phyloP scores from a whole-genome alignment of 495 filamentous ascomycete genomes.

The Cryomyces antarcticus region DNA sequence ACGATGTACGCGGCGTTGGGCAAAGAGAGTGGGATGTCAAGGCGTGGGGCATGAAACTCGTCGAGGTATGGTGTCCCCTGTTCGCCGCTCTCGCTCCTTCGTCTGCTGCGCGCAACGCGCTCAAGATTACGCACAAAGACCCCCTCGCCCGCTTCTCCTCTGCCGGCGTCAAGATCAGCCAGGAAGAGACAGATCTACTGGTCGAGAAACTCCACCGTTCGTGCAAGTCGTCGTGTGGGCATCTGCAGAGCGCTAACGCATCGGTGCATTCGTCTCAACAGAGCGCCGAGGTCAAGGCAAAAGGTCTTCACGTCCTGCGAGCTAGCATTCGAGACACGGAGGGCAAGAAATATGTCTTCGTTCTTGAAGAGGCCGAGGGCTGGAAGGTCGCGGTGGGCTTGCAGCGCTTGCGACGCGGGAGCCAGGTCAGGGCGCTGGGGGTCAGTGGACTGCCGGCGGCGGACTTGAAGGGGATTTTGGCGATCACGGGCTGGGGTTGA shows the following conservation, averaged over 20 bases:
- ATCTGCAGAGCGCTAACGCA: slow-evolving; percentile 30
- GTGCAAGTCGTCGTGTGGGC: slow-evolving; percentile 3
- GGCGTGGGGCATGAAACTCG: slow-evolving; percentile 81
- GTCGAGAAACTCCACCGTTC: neutral
- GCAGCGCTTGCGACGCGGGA: slow-evolving; percentile 49
- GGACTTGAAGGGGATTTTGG: slow-evolving; percentile 40
- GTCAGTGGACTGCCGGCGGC: slow-evolving; percentile 22
- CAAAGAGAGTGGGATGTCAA: slow-evolving; percentile 97
- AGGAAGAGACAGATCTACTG: neutral
- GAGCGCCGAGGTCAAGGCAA: slow-evolving; percentile 1
- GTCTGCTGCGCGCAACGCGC: neutral
- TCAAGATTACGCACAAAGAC: neutral
- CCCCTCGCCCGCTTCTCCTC: neutral
- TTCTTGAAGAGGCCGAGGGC: slow-evolving; percentile 61
- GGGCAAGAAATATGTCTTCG: slow-evolving; percentile 62
- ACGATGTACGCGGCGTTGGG: slow-evolving; percentile 67
- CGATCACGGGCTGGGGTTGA: slow-evolving; percentile 38
- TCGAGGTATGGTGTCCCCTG: slow-evolving; percentile 50
- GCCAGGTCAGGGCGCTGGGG: slow-evolving; percentile 28
- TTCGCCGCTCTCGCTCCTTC: neutral
- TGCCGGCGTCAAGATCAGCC: neutral
- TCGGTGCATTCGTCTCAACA: neutral
- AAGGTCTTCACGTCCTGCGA: slow-evolving; percentile 57
- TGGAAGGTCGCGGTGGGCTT: slow-evolving; percentile 86
- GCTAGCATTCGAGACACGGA: slow-evolving; percentile 71